Evolutionary conservation across 305 asterid genomes (phyloP).

Genomic region (Fraxinus baroniana): DNA sequence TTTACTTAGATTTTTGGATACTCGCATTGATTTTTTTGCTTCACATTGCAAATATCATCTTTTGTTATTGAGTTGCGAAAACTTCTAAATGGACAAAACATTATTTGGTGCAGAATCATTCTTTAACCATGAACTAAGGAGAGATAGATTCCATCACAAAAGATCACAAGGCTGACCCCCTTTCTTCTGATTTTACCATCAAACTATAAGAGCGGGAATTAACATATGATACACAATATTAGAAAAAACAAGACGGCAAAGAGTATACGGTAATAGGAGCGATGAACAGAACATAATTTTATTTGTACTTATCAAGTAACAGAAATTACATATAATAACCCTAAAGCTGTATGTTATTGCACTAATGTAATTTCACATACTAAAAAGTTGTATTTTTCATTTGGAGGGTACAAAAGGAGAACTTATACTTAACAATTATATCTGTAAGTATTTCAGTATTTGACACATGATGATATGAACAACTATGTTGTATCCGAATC

Average conservation of each 20-base stretch:
- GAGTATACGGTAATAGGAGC: background rate
- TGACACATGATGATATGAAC: background rate
- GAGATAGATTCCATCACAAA: background rate
- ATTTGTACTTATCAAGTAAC: background rate
- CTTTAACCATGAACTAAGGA: background rate
- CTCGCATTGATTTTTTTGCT: background rate
- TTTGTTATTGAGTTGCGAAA: background rate
- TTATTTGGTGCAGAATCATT: background rate
- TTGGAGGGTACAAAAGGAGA: background rate
- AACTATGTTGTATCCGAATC: constrained; percentile 44
- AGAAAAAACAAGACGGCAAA: background rate
- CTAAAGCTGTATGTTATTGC: background rate
- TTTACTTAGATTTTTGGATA: background rate
- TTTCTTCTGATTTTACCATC: background rate
- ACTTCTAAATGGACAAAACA: background rate
- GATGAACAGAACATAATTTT: background rate
- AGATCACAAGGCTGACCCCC: background rate
- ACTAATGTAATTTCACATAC: background rate
- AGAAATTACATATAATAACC: background rate
- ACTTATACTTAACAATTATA: background rate
- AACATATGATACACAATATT: background rate
- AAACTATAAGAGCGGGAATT: background rate
- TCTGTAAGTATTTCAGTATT: background rate
- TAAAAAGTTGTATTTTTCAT: background rate
- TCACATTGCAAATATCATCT: too few species aligned